Percentiles rank a stretch among this genome's conserved stretches.
Evolutionary conservation across 2,329 filamentous ascomycete genomes (phyloP).

Genomic region (Xylariaceae sp.): DNA sequence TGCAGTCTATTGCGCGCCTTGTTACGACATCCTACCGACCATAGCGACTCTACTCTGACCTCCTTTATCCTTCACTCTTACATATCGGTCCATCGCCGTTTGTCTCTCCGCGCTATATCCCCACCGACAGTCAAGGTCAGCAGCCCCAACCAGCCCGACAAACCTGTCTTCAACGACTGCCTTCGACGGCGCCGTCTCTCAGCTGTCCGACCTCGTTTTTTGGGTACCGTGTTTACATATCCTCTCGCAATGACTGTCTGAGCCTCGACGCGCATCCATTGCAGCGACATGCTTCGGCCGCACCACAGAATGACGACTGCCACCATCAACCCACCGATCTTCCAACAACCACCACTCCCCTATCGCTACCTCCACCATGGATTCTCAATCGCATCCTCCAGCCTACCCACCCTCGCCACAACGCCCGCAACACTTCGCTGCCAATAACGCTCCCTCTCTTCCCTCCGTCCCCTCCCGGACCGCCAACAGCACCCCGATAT

Average conservation of each 20-base stretch:
- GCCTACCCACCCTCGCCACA: conserved; percentile 31
- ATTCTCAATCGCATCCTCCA: conserved; percentile 22
- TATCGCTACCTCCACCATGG: conserved; percentile 32
- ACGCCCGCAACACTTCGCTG: conserved; percentile 33
- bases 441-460: conserved; percentile 33
- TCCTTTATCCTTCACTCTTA: no score
- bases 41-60: no score
- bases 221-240: background rate
- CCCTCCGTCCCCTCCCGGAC: conserved; percentile 44
- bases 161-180: no score
- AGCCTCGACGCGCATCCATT: conserved; percentile 1
- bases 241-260: conserved; percentile 11
- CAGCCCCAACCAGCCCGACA: no score
- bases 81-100: no score
- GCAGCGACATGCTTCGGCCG: conserved; percentile 28
- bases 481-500: conserved; percentile 54
- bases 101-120: no score
- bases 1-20: no score
- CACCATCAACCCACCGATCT: conserved; percentile 18
- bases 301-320: conserved; percentile 29
- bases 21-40: no score
- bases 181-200: no score
- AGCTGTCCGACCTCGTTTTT: conserved; percentile 1
- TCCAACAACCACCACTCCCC: conserved; percentile 16
- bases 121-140: no score